Conservation (phyloP, 1,284 basidiomycete genomes). For the Melampsora medusae region DNA sequence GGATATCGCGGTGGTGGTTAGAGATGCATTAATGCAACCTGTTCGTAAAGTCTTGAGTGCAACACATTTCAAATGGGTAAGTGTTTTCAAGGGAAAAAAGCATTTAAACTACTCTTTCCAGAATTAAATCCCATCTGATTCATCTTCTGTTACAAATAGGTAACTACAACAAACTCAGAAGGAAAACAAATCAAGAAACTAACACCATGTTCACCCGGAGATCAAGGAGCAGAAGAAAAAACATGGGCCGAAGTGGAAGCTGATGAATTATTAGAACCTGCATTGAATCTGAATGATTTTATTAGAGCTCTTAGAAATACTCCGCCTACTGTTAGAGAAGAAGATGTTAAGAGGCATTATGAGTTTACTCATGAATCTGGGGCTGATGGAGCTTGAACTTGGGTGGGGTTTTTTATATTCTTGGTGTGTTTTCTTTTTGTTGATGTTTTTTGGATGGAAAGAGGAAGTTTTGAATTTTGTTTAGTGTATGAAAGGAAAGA, state of each 20-base stretch:
- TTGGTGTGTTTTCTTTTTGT: no score
- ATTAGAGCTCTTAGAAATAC: constrained; percentile 76
- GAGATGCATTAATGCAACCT: constrained; percentile 97
- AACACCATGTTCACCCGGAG: constrained; percentile 94
- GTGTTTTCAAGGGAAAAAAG: constrained; percentile 46
- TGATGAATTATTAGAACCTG: constrained; percentile 84
- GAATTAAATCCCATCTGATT: not conserved
- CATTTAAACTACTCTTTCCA: no score
- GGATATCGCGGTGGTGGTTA: constrained; percentile 90
- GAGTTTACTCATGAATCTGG: constrained; percentile 82
- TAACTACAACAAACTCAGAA: constrained; percentile 55
- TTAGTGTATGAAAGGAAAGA: no score
- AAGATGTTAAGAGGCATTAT: constrained; percentile 85
- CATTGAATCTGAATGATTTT: constrained; percentile 77
- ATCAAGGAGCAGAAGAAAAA: constrained; percentile 80
- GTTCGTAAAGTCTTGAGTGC: constrained; percentile 93
- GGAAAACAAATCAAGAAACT: constrained; percentile 63
- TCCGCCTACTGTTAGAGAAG: constrained; percentile 81
- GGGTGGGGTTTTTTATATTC: not conserved
- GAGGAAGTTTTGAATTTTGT: no score
- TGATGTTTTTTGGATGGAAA: no score
- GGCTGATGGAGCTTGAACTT: constrained; percentile 48
- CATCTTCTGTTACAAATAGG: constrained; percentile 49
- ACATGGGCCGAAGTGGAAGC: constrained; percentile 87
- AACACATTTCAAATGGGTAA: constrained; percentile 81